Evolutionary conservation across 495 filamentous ascomycete genomes (phyloP).

Genomic region (Tuber brumale): DNA sequence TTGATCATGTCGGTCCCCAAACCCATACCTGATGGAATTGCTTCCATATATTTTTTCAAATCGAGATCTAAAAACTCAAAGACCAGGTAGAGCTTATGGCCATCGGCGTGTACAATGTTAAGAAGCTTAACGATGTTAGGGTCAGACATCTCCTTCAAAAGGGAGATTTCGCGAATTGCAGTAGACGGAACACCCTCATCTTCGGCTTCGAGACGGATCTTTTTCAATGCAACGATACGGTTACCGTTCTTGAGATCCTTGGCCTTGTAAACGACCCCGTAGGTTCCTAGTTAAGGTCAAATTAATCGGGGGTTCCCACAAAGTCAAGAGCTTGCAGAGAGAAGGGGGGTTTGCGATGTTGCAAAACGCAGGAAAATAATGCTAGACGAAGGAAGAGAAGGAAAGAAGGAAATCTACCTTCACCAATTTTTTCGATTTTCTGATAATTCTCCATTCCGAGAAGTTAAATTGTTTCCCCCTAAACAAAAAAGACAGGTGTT

Average conservation of each 20-base stretch:
- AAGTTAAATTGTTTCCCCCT: background rate
- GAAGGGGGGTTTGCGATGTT: background rate
- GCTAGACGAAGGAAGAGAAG: slow-evolving; percentile 3
- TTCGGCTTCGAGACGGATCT: slow-evolving; percentile 95
- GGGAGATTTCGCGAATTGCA: slow-evolving; percentile 91
- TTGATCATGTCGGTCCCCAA: slow-evolving; percentile 88
- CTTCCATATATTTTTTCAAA: slow-evolving; percentile 98
- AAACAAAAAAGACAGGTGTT: background rate
- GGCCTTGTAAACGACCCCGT: slow-evolving; percentile 90
- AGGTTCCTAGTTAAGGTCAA: slow-evolving; percentile 57
- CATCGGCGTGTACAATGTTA: slow-evolving; percentile 95
- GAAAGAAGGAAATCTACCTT: slow-evolving; percentile 56
- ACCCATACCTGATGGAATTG: slow-evolving; percentile 78
- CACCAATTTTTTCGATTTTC: slow-evolving; percentile 98
- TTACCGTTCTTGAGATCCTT: slow-evolving; percentile 69
- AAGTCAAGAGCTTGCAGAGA: background rate
- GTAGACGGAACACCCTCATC: slow-evolving; percentile 95
- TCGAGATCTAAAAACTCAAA: slow-evolving; percentile 92
- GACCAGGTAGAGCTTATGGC: slow-evolving; percentile 92
- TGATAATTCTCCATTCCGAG: slow-evolving; percentile 94
- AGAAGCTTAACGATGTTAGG: slow-evolving; percentile 86
- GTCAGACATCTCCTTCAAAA: slow-evolving; percentile 95
- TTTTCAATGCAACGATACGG: slow-evolving; percentile 90
- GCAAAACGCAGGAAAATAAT: background rate
- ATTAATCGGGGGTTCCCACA: background rate